phyloP scores from a whole-genome alignment of 2,329 filamentous ascomycete genomes.

The Aspergillus pseudotamarii region DNA sequence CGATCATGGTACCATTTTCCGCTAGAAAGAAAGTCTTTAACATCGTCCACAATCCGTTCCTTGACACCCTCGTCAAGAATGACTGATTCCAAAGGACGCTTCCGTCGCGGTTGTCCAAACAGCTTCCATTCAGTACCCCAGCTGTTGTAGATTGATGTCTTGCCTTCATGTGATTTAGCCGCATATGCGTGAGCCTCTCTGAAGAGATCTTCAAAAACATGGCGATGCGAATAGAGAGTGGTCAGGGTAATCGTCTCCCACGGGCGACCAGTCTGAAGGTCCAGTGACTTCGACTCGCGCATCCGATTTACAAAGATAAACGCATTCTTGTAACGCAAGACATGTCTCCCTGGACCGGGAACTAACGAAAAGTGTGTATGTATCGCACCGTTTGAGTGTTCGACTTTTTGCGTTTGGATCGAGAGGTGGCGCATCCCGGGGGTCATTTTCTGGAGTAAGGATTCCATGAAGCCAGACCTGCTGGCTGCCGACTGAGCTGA shows the following conservation, averaged over 20 bases:
- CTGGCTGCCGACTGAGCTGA: constrained; percentile 52
- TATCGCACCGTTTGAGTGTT: constrained; percentile 66
- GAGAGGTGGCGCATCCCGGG: constrained; percentile 66
- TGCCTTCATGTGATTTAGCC: constrained; percentile 79
- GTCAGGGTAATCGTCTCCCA: constrained; percentile 94
- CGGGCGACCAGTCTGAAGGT: constrained; percentile 80
- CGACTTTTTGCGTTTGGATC: constrained; percentile 65
- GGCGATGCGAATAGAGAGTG: constrained; percentile 83
- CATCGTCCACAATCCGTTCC: constrained; percentile 76
- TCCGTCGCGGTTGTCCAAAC: constrained; percentile 81
- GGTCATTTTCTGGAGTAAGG: constrained; percentile 59
- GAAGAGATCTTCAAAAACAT: constrained; percentile 90
- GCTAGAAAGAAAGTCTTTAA: constrained; percentile 77
- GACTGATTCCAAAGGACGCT: constrained; percentile 85
- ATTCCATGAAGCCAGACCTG: constrained; percentile 51
- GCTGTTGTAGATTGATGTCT: constrained; percentile 87
- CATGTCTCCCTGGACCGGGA: constrained; percentile 85
- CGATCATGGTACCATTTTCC: constrained; percentile 89
- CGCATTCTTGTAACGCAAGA: constrained; percentile 82
- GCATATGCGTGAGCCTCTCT: constrained; percentile 82
- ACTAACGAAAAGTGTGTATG: constrained; percentile 84
- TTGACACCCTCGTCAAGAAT: constrained; percentile 82
- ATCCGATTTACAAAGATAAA: constrained; percentile 87
- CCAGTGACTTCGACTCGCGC: constrained; percentile 78
- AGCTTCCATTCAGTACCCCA: constrained; percentile 81